Evolutionary conservation across 306 rosid species (phyloP).

Genomic region (Citrullus colocynthis): DNA sequence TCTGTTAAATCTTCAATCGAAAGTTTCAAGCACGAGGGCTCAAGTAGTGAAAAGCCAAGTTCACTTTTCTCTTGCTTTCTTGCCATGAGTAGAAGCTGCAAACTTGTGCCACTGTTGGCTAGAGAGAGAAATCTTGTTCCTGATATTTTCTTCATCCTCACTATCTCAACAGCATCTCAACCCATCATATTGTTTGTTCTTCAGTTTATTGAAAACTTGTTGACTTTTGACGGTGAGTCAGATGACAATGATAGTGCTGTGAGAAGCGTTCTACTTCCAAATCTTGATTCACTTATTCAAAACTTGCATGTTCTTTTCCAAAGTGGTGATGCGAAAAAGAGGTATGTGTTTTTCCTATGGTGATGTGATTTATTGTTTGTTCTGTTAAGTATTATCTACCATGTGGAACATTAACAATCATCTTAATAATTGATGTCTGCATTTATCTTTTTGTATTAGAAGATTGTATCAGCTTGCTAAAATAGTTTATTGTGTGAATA

Average conservation of each 20-base stretch:
- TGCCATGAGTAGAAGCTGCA: conserved; percentile 71
- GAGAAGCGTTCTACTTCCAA: conserved; percentile 35
- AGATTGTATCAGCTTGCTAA: neutral
- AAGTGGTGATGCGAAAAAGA: conserved; percentile 52
- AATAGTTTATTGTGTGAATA: neutral
- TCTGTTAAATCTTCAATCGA: conserved; percentile 56
- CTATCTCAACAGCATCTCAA: conserved; percentile 56
- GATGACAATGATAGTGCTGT: conserved; percentile 34
- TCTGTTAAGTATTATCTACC: neutral
- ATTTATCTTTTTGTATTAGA: neutral
- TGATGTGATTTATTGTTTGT: neutral
- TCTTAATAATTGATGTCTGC: neutral
- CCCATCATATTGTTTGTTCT: conserved; percentile 56
- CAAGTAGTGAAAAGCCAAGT: conserved; percentile 90
- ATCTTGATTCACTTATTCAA: conserved; percentile 47
- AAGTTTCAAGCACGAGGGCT: conserved; percentile 70
- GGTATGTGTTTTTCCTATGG: conserved; percentile 27
- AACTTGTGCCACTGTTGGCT: conserved; percentile 40
- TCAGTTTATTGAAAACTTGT: conserved; percentile 64
- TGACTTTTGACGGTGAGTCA: conserved; percentile 50
- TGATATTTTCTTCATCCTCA: conserved; percentile 64
- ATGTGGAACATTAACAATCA: neutral
- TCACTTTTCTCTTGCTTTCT: conserved; percentile 80
- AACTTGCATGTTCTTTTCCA: conserved; percentile 57
- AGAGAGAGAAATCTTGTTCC: conserved; percentile 59